Conservation (phyloP, 2,329 filamentous ascomycete genomes). For the Lecanosticta acicola region DNA sequence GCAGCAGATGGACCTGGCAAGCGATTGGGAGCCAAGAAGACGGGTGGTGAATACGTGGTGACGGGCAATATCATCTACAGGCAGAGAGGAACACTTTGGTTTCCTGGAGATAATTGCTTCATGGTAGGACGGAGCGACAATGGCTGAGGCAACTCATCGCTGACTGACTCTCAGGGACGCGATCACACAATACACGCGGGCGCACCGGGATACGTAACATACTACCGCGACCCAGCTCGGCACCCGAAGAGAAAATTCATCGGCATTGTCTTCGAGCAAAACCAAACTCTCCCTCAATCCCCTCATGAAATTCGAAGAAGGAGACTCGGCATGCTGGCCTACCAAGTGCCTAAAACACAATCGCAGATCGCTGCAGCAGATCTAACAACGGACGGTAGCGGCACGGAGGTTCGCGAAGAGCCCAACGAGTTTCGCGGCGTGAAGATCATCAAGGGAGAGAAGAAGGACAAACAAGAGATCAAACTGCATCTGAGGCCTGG, state of each 20-base stretch:
- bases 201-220: conserved; percentile 85
- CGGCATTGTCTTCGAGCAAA: conserved; percentile 79
- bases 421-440: conserved; percentile 18
- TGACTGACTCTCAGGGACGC: conserved; percentile 51
- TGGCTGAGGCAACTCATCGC: neutral
- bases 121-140: conserved; percentile 46
- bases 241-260: conserved; percentile 92
- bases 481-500: conserved; percentile 46
- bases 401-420: conserved; percentile 18
- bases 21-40: conserved; percentile 90
- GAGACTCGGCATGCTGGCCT: conserved; percentile 66
- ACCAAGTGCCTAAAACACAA: conserved; percentile 30
- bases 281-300: conserved; percentile 72
- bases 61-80: conserved; percentile 97
- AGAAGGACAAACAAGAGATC: conserved; percentile 32
- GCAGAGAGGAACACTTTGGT: conserved; percentile 91
- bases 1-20: conserved; percentile 69
- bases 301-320: conserved; percentile 67
- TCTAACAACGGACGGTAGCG: conserved; percentile 15
- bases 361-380: conserved; percentile 9
- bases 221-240: conserved; percentile 79
- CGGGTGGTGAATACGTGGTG: conserved; percentile 86
- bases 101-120: conserved; percentile 87
- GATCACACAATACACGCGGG: conserved; percentile 93
- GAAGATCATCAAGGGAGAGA: conserved; percentile 26